Evolutionary conservation across 352 stramenopile species (phyloP).

Genomic region (Phytophthora multivora): DNA sequence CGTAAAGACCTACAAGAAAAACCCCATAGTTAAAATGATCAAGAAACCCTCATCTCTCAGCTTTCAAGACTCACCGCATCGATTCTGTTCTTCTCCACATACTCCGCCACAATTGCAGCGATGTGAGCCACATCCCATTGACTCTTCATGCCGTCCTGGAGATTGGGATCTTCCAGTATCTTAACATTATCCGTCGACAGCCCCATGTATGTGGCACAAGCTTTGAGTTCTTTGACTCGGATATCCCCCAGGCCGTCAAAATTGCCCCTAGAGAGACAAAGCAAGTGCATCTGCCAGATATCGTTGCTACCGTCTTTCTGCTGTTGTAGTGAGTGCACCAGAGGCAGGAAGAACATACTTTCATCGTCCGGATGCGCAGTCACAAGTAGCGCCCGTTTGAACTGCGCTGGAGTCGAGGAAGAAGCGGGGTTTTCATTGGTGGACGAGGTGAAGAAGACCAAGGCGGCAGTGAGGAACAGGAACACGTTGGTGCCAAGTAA

Average conservation of each 20-base stretch:
- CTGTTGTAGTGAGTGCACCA: slow-evolving; percentile 69
- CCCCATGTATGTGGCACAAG: slow-evolving; percentile 58
- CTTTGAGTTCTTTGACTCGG: slow-evolving; percentile 83
- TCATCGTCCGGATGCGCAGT: slow-evolving; percentile 97
- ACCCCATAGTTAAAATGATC: too few relatives aligned
- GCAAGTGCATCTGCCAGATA: slow-evolving; percentile 73
- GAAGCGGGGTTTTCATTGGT: background rate
- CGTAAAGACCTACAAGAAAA: slow-evolving; percentile 81
- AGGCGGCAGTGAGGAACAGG: slow-evolving; percentile 52
- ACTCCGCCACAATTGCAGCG: slow-evolving; percentile 54
- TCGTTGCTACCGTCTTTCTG: slow-evolving; percentile 6
- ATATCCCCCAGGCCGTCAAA: slow-evolving; percentile 90
- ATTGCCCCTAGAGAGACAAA: slow-evolving; percentile 93
- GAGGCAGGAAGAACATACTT: slow-evolving; percentile 97
- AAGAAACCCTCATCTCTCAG: background rate
- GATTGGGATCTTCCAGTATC: slow-evolving; percentile 77
- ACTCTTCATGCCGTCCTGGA: slow-evolving; percentile 88
- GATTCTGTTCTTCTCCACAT: slow-evolving; percentile 62
- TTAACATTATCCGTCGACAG: slow-evolving; percentile 51
- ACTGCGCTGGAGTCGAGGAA: slow-evolving; percentile 1
- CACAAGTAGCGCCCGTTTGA: slow-evolving; percentile 79
- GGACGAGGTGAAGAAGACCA: slow-evolving; percentile 38
- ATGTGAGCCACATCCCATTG: slow-evolving; percentile 78
- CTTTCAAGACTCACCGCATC: slow-evolving; percentile 52
- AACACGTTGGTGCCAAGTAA: slow-evolving; percentile 64